These are phyloP conservation scores for Pseudopithomyces maydicus DNA, from an alignment of 2,329 filamentous ascomycete genomes.

Conservation along the genomic window DNA sequence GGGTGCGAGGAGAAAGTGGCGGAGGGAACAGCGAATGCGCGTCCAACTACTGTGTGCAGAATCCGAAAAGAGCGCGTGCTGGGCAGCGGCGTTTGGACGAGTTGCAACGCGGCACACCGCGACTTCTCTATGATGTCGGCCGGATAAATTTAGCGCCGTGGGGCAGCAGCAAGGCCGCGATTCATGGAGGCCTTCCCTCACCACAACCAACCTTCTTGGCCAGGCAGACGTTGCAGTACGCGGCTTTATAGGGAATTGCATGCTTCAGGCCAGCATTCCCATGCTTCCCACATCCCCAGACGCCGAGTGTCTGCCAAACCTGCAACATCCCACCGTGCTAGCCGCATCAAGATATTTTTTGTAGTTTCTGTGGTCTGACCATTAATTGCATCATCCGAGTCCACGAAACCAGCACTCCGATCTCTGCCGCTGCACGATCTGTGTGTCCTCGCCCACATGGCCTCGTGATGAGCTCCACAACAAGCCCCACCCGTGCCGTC, in stretches of 20 bases:
- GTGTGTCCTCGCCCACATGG: neutral
- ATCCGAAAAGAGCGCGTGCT: neutral
- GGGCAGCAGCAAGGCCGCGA: neutral
- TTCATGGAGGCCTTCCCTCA: neutral
- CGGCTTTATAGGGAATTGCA: neutral
- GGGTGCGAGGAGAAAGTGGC: neutral
- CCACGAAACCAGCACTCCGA: neutral
- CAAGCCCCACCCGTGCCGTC: neutral
- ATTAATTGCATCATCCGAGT: neutral
- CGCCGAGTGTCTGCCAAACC: neutral
- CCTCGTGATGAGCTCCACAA: neutral
- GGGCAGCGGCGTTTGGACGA: neutral
- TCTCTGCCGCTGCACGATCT: neutral
- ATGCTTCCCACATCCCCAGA: neutral
- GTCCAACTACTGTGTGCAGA: neutral
- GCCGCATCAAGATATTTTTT: neutral
- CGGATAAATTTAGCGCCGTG: neutral
- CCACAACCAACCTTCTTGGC: neutral
- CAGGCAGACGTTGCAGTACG: neutral
- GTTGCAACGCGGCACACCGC: neutral
- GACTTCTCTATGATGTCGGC: slow-evolving; percentile 1
- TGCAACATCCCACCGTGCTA: neutral
- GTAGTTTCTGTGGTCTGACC: neutral
- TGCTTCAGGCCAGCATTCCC: neutral
- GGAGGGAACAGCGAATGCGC: neutral